Evolutionary conservation across 805 yeast genomes (phyloP).

Genomic region (Candida sakaeoensis): DNA sequence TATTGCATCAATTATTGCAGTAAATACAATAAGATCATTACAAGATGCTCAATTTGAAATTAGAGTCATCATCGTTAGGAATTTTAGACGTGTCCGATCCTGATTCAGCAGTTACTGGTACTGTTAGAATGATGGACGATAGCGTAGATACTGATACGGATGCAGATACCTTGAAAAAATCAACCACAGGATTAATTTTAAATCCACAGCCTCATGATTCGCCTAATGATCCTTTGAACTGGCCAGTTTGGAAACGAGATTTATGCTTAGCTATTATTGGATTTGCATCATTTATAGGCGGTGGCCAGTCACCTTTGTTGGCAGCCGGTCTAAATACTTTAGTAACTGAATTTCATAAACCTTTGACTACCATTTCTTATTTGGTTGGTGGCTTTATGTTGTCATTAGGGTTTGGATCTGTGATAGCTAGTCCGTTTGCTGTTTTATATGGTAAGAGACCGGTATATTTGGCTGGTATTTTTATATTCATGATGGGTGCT

Average conservation of each 20-base stretch:
- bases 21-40: too few species aligned
- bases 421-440: conserved; percentile 56
- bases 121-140: conserved; percentile 38
- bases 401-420: conserved; percentile 55
- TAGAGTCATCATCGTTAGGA: not conserved
- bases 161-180: conserved; percentile 36
- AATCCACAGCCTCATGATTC: conserved; percentile 61
- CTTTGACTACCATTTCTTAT: conserved; percentile 43
- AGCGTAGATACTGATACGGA: conserved; percentile 15
- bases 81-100: conserved; percentile 1
- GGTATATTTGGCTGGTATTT: conserved; percentile 47
- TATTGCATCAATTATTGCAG: too few species aligned
- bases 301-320: conserved; percentile 58
- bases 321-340: conserved; percentile 52
- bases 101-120: conserved; percentile 41
- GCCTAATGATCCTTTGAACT: conserved; percentile 63
- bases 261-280: conserved; percentile 51
- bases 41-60: not conserved
- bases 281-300: conserved; percentile 55
- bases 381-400: conserved; percentile 59
- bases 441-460: conserved; percentile 55
- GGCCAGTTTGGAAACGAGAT: conserved; percentile 61
- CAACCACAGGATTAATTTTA: conserved; percentile 47
- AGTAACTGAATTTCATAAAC: conserved; percentile 38
- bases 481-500: conserved; percentile 48